A percentile compares a stretch with the other conserved stretches of the same genome.
These are phyloP conservation scores for Annulohypoxylon maeteangense DNA, from an alignment of 495 filamentous ascomycete species.

Conservation along the genomic window DNA sequence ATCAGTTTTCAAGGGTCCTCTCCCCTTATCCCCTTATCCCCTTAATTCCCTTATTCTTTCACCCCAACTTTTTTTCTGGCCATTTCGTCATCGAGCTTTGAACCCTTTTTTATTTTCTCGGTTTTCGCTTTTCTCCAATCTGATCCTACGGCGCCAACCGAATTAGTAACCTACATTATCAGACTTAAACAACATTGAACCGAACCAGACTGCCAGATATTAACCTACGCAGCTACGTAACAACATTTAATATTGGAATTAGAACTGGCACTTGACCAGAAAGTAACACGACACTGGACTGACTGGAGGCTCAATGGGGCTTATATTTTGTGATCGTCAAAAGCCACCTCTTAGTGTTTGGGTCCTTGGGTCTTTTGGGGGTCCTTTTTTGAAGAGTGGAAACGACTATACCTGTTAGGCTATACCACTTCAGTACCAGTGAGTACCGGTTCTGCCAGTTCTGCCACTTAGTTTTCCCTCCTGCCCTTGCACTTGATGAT, in stretches of 20 bases:
- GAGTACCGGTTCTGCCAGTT: no score
- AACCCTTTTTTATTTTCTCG: slow-evolving; percentile 37
- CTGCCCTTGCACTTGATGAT: slow-evolving; percentile 13
- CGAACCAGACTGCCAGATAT: neutral
- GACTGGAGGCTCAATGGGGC: slow-evolving; percentile 13
- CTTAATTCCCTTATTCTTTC: slow-evolving; percentile 13
- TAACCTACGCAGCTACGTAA: neutral
- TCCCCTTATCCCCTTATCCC: slow-evolving; percentile 19
- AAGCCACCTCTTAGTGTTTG: slow-evolving; percentile 10
- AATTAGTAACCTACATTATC: slow-evolving; percentile 11
- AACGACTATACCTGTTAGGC: slow-evolving; percentile 15
- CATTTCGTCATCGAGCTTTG: slow-evolving; percentile 43
- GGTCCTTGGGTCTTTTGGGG: neutral
- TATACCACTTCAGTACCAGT: slow-evolving; percentile 1
- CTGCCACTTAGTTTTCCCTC: slow-evolving; percentile 3
- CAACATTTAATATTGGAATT: neutral
- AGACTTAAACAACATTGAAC: neutral
- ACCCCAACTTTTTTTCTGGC: slow-evolving; percentile 26
- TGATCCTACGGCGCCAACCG: slow-evolving; percentile 22
- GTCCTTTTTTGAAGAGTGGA: slow-evolving; percentile 20
- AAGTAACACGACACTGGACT: slow-evolving; percentile 5
- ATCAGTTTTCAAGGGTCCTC: slow-evolving; percentile 32
- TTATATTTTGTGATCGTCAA: slow-evolving; percentile 8
- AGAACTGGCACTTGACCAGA: slow-evolving; percentile 4
- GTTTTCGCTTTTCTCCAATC: slow-evolving; percentile 28